A percentile compares a stretch with the other conserved stretches of the same genome.
Evolutionary conservation across 305 asterid species (phyloP).

Genomic region (Fraxinus dipetala): DNA sequence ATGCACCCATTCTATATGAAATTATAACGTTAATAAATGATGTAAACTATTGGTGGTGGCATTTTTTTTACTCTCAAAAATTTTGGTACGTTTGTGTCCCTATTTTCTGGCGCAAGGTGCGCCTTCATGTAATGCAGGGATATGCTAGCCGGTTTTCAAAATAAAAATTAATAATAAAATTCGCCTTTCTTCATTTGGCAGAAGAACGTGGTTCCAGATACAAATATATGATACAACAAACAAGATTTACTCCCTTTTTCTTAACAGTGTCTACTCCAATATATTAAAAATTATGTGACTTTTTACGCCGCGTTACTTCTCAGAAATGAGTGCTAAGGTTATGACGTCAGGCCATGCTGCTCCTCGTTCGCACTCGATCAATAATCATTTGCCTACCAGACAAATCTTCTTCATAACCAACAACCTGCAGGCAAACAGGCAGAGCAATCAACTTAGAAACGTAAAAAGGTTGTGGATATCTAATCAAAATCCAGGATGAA

Average conservation of each 20-base stretch:
- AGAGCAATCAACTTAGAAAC: background rate
- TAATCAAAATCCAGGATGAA: background rate
- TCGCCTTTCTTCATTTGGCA: background rate
- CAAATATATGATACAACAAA: background rate
- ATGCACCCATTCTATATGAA: too few species aligned
- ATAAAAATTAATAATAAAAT: background rate
- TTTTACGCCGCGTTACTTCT: background rate
- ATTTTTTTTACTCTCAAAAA: too few species aligned
- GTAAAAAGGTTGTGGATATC: background rate
- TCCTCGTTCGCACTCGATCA: constrained; percentile 76
- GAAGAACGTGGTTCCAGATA: background rate
- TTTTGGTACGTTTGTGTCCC: too few species aligned
- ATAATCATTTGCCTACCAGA: constrained; percentile 94
- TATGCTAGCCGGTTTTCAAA: too few species aligned
- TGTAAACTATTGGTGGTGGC: too few species aligned
- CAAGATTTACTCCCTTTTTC: background rate
- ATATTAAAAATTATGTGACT: background rate
- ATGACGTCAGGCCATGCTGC: constrained; percentile 44
- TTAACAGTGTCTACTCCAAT: background rate
- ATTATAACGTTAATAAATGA: too few species aligned
- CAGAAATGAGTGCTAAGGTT: background rate
- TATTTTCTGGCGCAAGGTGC: too few species aligned
- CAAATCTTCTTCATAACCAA: constrained; percentile 87
- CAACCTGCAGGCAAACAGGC: constrained; percentile 52
- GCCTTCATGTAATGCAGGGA: too few species aligned